Evolutionary conservation across 345 rosid genomes (phyloP), one percentile per base, ranked within the genome.

Genomic region (Salix arbutifolia): DNA sequence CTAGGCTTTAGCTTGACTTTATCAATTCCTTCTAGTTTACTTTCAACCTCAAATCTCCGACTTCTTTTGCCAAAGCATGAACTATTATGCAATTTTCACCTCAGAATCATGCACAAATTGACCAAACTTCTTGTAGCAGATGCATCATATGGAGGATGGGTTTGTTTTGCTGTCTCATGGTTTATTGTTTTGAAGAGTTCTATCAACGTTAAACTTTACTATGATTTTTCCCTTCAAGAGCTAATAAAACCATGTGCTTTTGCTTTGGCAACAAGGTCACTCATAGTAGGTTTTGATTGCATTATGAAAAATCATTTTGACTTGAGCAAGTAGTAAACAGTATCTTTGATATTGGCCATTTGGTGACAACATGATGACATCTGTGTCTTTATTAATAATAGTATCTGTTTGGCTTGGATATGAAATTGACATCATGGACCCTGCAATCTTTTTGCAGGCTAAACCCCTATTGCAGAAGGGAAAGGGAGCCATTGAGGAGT

Each of bases 381-480:
- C 48, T 40, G 30, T 30, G 19, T 38, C 23, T 46, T 33, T 74
- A 30, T 42, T 31, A 31, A 44, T 2, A 8, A 18, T 28, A 64
- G 70, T 42, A 23, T 44, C 67, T 69, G 52, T 37, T 44, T 77
- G 66, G 11, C 44, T 17, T 65, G 62, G 48, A 23, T 35, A 44
- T 61, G 33, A 60, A 64, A n/a, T 35, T 17, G 25, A 60, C 52
- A 71, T 35, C 68, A 28, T 10, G 62, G 48, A 46, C 48, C 61
- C 62, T 66, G 23, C 26, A 10, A 69, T 50, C 58, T 21, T 50
- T 72, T 76, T 77, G 81, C 85, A 92, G 97, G 99, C 96, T 23
- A 91, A 89, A 85, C 94, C 97, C 25, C 84, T 90, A 66, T 68
- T 95, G 82, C 86, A 79, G 71, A 87, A 85, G 80, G 97, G 93